Base-by-base conservation (phyloP, 768 basidiomycete species). In the Gymnopilus junonius region DNA sequence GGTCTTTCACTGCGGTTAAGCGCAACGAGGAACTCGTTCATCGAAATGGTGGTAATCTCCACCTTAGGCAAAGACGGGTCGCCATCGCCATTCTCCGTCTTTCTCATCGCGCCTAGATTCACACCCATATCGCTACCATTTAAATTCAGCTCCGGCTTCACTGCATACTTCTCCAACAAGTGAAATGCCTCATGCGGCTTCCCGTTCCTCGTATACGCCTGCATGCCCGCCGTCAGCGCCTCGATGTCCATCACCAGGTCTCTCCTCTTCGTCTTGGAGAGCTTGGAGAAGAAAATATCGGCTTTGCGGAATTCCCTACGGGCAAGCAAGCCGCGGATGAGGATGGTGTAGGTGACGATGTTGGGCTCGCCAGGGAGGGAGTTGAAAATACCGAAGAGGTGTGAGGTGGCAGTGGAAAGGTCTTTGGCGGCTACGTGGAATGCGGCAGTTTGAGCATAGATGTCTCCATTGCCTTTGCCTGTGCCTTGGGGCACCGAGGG, bases 1-100 rank as follows among this genome's bases (percentile, higher is more conserved):
- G 89, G 89, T 3, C 90, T 84, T 31, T 80, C 75, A 20, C 80
- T 79, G 21, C 79, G 79, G 25, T 79, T 78, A 42, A 93, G 78
- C 0, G 82, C 64, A 34, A 66, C 70, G 57, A 77, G 63, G 37
- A 87, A 82, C 20, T 76, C 71, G 65, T 84, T 84, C 46, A 81
- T 72, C 0, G 69, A 67, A 25, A 71, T 66, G 10, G 74, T 68
- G 29, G 72, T 74, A 12, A 76, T 14, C 39, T 50, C 25, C 14
- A 51, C 40, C 23, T 20, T 17, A 64, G 37, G 31, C 23, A 37
- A 21, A 8, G 25, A 17, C 12, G 6, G 12, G 29, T 29, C 27
- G 12, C 10, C 6, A 15, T 50, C 46, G 2, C 5, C 27, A 7
- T 50, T 27, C 12, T n/a, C 15, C 46, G 27, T 14, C 37, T 5